phyloP scores from a whole-genome alignment of 805 yeast species.

The Wickerhamiella occidentalis region DNA sequence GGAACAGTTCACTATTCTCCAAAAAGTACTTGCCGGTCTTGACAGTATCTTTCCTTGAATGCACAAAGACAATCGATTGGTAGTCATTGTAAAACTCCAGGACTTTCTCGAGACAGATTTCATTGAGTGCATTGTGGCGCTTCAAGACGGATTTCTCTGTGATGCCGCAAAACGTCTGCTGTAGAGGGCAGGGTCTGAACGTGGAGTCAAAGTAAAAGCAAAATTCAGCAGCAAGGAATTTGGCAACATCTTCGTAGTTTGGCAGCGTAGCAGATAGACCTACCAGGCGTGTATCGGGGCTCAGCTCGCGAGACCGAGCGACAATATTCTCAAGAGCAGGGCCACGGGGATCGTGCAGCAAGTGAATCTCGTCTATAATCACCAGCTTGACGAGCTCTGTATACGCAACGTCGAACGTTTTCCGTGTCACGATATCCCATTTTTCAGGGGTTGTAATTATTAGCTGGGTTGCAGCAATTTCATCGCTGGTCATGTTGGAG shows the following conservation, averaged over 20 bases:
- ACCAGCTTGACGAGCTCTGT: conserved; percentile 53
- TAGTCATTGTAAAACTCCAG: conserved; percentile 46
- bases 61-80: conserved; percentile 84
- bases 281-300: conserved; percentile 46
- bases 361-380: conserved; percentile 85
- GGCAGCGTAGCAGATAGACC: conserved; percentile 92
- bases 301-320: conserved; percentile 49
- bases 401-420: conserved; percentile 53
- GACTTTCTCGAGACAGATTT: conserved; percentile 75
- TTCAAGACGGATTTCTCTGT: conserved; percentile 73
- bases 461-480: conserved; percentile 66
- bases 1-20: not conserved
- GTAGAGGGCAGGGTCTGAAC: conserved; percentile 84
- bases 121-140: conserved; percentile 71
- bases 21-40: conserved; percentile 66
- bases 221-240: conserved; percentile 51
- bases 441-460: conserved; percentile 93
- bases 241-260: conserved; percentile 75
- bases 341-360: conserved; percentile 88
- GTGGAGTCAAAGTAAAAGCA: conserved; percentile 69
- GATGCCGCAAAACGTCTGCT: conserved; percentile 78
- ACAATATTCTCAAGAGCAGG: conserved; percentile 86
- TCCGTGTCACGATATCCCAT: conserved; percentile 93
- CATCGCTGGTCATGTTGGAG: conserved; percentile 58
- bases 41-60: conserved; percentile 82